Evolutionary conservation across 2,329 filamentous ascomycete genomes (phyloP).

Genomic region (Neoarthrinium moseri): DNA sequence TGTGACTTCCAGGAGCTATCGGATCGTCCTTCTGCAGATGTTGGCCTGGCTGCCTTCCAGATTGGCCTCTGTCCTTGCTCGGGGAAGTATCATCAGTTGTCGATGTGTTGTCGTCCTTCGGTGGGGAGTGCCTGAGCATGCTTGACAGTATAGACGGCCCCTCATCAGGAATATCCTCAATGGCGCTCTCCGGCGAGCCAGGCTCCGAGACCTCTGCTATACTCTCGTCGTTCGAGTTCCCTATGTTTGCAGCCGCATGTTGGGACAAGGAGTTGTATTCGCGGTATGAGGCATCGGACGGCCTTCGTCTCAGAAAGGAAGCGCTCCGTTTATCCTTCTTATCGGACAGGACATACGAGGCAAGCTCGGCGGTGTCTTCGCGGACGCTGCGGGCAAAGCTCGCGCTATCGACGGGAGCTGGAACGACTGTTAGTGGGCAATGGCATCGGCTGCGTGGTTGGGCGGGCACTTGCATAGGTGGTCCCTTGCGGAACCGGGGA

Average conservation of each 20-base stretch:
- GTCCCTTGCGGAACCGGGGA: constrained; percentile 63
- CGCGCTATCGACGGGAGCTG: constrained; percentile 62
- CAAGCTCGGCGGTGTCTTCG: constrained; percentile 84
- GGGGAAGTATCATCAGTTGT: constrained; percentile 11
- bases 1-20: not conserved
- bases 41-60: not conserved
- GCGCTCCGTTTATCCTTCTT: constrained; percentile 44
- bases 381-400: constrained; percentile 78
- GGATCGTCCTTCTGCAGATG: not conserved
- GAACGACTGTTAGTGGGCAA: constrained; percentile 13
- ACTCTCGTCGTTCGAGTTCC: constrained; percentile 14
- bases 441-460: constrained; percentile 4
- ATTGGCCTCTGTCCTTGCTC: not conserved
- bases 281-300: constrained; percentile 31
- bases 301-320: constrained; percentile 42
- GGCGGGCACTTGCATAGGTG: constrained; percentile 47
- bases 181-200: constrained; percentile 19
- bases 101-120: constrained; percentile 15
- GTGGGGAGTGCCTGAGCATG: constrained; percentile 49
- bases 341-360: constrained; percentile 75
- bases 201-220: constrained; percentile 30
- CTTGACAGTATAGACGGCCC: constrained; percentile 39
- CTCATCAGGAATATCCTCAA: constrained; percentile 16
- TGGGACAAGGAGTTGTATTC: constrained; percentile 25
- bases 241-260: constrained; percentile 21